Conservation (phyloP, 140 eudicot genomes). For the Anethum foeniculum region DNA sequence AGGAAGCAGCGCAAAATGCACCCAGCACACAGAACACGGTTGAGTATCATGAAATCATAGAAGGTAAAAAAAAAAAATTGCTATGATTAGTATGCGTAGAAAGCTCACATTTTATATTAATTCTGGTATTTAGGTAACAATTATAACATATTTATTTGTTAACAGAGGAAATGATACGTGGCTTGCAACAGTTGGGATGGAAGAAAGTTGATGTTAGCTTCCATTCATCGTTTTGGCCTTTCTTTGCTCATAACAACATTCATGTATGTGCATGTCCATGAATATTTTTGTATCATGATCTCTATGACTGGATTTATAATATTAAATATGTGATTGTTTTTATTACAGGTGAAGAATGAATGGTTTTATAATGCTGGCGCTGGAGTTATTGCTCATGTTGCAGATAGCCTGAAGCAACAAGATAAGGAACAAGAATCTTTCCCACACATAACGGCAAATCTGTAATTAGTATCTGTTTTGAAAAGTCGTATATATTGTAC, state of each 20-base stretch:
- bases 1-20: conserved; percentile 78
- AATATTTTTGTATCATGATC: background rate
- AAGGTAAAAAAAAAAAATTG: conserved; percentile 39
- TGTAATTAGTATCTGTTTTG: conserved; percentile 20
- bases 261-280: conserved; percentile 37
- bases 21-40: conserved; percentile 53
- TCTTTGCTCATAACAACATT: conserved; percentile 90
- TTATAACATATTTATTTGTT: conserved; percentile 6
- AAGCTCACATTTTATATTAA: background rate
- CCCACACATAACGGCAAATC: conserved; percentile 47
- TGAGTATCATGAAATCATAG: conserved; percentile 85
- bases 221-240: conserved; percentile 86
- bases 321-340: background rate
- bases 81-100: background rate
- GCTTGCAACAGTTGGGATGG: conserved; percentile 90
- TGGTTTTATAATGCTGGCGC: conserved; percentile 94
- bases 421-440: conserved; percentile 52
- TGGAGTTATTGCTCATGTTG: conserved; percentile 95
- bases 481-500: background rate
- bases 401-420: conserved; percentile 74
- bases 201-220: conserved; percentile 94
- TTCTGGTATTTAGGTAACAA: background rate
- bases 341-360: conserved; percentile 71
- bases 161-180: conserved; percentile 95
- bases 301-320: background rate